phyloP scores from a whole-genome alignment of 495 filamentous ascomycete species.

The Glonium stellatum region DNA sequence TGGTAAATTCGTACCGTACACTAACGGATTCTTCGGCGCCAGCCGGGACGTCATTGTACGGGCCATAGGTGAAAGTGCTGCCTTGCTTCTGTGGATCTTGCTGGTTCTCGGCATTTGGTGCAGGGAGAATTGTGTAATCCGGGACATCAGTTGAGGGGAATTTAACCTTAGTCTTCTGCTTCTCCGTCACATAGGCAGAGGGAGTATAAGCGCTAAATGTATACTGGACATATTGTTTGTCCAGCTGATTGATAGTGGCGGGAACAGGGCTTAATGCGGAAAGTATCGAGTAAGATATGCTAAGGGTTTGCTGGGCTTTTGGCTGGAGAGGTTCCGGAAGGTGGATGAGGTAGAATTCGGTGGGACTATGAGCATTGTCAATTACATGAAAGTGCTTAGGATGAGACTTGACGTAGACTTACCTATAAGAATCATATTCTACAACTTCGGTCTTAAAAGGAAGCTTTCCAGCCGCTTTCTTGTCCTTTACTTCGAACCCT shows the following conservation, averaged over 20 bases:
- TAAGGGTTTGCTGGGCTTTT: constrained; percentile 71
- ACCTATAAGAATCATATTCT: constrained; percentile 59
- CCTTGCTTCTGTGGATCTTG: constrained; percentile 78
- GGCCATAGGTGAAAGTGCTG: constrained; percentile 82
- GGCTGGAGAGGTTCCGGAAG: constrained; percentile 68
- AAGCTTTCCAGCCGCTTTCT: constrained; percentile 63
- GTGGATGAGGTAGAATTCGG: constrained; percentile 76
- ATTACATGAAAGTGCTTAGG: not conserved
- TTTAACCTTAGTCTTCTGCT: constrained; percentile 96
- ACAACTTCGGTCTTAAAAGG: constrained; percentile 62
- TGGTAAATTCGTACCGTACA: constrained; percentile 93
- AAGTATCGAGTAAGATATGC: constrained; percentile 75
- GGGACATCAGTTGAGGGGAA: constrained; percentile 70
- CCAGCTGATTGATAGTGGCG: constrained; percentile 66
- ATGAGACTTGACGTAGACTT: constrained; percentile 5
- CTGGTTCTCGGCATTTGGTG: constrained; percentile 48
- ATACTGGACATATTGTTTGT: constrained; percentile 81
- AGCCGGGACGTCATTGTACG: constrained; percentile 69
- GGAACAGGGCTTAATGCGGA: constrained; percentile 71
- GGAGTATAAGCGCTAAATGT: constrained; percentile 73
- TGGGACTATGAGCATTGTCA: constrained; percentile 47
- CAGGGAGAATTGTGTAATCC: constrained; percentile 71
- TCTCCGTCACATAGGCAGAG: constrained; percentile 73
- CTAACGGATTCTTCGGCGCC: constrained; percentile 62
- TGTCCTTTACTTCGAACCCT: constrained; percentile 83